Base-by-base conservation (phyloP, 2,329 filamentous ascomycete genomes). In the Fusarium sp. region DNA sequence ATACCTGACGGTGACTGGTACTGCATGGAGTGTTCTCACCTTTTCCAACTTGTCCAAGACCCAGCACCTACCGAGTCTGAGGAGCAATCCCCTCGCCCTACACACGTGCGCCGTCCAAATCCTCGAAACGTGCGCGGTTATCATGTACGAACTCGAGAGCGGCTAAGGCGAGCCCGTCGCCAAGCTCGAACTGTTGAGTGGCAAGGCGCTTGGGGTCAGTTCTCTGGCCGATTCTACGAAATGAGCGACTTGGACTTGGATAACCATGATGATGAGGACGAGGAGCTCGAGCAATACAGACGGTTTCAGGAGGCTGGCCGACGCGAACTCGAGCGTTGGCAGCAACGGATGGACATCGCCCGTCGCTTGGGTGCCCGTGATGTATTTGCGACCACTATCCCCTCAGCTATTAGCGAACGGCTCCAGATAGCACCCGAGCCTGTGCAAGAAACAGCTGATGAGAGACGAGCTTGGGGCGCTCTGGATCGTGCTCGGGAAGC, bases 1-100 rank as follows among this genome's bases (percentile, higher is more conserved):
- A 88, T 97, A 56, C 94, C 94, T 22, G 81, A 85, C 30, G 92
- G 92, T 28, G 84, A 90, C 68, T 99, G 95, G 94, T 97, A 95
- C 78, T 99, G 96, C 82, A 90, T 96, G 79, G 89, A 92, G 73
- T 99, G 96, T 79, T 78, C 83, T 65, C 84, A 87, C 65, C 76
- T 85, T 24, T 81, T 86, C 47, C 73, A 78, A 20, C 73, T 78
- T 22, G 66, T 71, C 4, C 73, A 78, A 9, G 75, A 79, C n/a
- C 72, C 75, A 50, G 71, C 75, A 30, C 40, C 65, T 20, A 76
- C 75, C 6, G 80, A 81, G 44, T 67, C 79, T 44, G 74, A 75
- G 45, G 75, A 80, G 19, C 68, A 70, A 3, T 76, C 78, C n/a
- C 70, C 75, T 48, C 75, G 74, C 14, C 74, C 75, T 30, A 75